A percentile compares a stretch with the other conserved stretches of the same genome.
These are phyloP conservation scores for Phytophthora nicotianae DNA, from an alignment of 352 stramenopile genomes.

Conservation along the genomic window DNA sequence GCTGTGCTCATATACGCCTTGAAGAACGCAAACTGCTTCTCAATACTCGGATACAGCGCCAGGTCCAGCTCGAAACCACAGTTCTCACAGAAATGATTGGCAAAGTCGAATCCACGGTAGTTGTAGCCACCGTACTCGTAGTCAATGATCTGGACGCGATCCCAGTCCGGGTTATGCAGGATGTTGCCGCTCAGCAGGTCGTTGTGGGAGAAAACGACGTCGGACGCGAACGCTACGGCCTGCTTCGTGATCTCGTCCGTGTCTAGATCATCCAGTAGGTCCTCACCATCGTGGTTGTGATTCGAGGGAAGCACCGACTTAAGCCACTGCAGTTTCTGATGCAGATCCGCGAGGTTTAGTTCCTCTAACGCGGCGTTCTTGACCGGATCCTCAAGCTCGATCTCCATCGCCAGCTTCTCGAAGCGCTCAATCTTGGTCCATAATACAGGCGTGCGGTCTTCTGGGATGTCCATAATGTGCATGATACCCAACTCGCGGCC, in stretches of 20 bases:
- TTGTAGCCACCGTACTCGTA: conserved; percentile 96
- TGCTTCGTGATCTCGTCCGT: conserved; percentile 80
- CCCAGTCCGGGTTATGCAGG: conserved; percentile 73
- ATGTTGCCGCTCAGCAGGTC: conserved; percentile 92
- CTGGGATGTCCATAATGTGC: conserved; percentile 86
- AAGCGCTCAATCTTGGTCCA: conserved; percentile 87
- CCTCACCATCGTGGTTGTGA: conserved; percentile 67
- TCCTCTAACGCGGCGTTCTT: conserved; percentile 64
- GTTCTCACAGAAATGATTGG: conserved; percentile 96
- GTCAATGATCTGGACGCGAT: conserved; percentile 94
- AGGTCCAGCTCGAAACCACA: conserved; percentile 94
- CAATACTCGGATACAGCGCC: conserved; percentile 77
- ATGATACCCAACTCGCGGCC: conserved; percentile 87
- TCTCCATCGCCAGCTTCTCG: conserved; percentile 73
- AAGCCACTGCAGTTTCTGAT: conserved; percentile 78
- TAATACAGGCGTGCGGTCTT: conserved; percentile 61
- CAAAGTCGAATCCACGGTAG: conserved; percentile 93
- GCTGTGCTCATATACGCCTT: conserved; percentile 82
- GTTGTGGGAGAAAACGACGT: conserved; percentile 94
- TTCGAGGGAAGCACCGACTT: conserved; percentile 83
- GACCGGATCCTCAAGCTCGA: conserved; percentile 56
- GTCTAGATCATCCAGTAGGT: conserved; percentile 53
- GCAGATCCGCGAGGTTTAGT: conserved; percentile 64
- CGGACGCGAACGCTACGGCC: conserved; percentile 72
- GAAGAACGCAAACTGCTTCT: conserved; percentile 89